phyloP scores from a whole-genome alignment of 495 filamentous ascomycete species.

The Pseudomonodictys pantanalensis region DNA sequence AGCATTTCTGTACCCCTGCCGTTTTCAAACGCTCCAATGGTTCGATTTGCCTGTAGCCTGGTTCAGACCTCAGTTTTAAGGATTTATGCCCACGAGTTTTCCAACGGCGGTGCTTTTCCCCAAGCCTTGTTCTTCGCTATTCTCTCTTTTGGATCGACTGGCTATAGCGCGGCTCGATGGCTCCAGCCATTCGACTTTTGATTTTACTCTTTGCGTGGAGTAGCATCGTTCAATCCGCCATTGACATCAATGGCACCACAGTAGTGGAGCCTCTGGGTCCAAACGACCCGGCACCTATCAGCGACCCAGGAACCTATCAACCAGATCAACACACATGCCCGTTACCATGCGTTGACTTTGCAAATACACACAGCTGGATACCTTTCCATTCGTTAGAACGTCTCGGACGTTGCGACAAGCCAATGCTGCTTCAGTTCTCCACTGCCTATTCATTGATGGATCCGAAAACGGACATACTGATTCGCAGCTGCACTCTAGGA shows the following conservation, averaged over 20 bases:
- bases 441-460: background rate
- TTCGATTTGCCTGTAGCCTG: no score
- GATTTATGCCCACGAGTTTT: no score
- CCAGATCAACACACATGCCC: background rate
- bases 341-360: background rate
- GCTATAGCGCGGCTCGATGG: background rate
- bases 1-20: no score
- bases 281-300: background rate
- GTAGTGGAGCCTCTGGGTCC: background rate
- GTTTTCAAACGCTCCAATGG: no score
- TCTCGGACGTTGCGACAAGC: background rate
- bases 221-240: background rate
- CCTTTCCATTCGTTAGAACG: background rate
- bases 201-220: background rate
- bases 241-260: background rate
- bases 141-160: background rate
- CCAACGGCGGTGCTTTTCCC: no score
- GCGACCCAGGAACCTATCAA: background rate
- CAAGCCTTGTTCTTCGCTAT: no score
- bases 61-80: no score
- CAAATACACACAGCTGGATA: background rate
- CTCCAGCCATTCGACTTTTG: background rate
- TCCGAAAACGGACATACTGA: background rate
- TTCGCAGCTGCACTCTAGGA: background rate
- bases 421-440: background rate